These are phyloP conservation scores for Phaeodactylum tricornutum DNA, from an alignment of 108 stramenopile species.

Conservation along the genomic window DNA sequence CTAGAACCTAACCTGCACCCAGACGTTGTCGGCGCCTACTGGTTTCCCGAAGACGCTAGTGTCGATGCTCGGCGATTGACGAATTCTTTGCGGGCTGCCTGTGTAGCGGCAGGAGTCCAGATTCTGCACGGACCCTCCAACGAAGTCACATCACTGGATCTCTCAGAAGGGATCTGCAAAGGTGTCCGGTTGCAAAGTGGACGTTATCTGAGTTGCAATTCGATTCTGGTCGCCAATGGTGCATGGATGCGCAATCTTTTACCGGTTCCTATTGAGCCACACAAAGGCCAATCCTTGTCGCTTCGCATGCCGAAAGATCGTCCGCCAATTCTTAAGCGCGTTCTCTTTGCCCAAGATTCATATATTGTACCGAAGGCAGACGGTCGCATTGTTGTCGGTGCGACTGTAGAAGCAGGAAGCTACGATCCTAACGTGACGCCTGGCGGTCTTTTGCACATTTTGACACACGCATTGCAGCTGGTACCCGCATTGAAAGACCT, in stretches of 20 bases:
- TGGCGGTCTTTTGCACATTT: constrained; percentile 67
- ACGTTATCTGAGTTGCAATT: constrained; percentile 32
- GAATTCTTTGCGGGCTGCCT: constrained; percentile 55
- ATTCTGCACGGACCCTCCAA: constrained; percentile 50
- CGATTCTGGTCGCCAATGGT: constrained; percentile 77
- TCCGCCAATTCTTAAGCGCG: constrained; percentile 57
- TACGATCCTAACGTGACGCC: constrained; percentile 70
- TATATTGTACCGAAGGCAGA: constrained; percentile 94
- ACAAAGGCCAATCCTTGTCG: constrained; percentile 88
- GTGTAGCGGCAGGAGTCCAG: constrained; percentile 75
- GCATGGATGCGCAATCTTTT: constrained; percentile 89
- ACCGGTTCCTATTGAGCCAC: constrained; percentile 83
- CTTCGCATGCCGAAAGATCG: constrained; percentile 58
- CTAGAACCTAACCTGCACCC: constrained; percentile 74
- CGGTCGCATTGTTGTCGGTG: constrained; percentile 83
- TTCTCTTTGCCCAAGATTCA: constrained; percentile 84
- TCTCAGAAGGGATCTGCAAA: constrained; percentile 32
- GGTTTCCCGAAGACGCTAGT: constrained; percentile 90
- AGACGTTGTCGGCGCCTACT: constrained; percentile 88
- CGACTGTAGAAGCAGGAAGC: constrained; percentile 83
- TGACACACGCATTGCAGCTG: constrained; percentile 52
- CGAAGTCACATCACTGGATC: constrained; percentile 52
- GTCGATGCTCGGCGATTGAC: constrained; percentile 83
- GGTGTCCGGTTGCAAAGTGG: constrained; percentile 55
- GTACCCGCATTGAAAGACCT: constrained; percentile 68